These are phyloP conservation scores for Ogataea nonfermentans DNA, from an alignment of 805 yeast genomes.

Conservation along the genomic window DNA sequence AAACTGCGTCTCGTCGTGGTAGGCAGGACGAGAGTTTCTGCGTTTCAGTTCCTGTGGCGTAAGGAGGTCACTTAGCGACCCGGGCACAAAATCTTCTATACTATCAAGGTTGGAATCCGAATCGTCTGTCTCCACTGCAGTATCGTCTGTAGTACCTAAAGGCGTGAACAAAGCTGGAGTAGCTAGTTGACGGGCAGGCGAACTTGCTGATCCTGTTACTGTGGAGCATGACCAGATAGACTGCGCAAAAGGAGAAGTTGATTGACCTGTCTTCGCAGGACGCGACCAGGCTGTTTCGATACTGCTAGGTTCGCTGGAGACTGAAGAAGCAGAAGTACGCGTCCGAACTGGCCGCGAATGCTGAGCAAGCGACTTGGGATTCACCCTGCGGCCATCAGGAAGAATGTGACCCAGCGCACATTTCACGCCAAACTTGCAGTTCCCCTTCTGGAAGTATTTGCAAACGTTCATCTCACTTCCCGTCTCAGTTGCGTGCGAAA, in stretches of 20 bases:
- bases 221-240: slow-evolving; percentile 25
- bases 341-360: slow-evolving; percentile 8
- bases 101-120: slow-evolving; percentile 33
- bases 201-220: slow-evolving; percentile 11
- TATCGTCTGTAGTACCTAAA: slow-evolving; percentile 30
- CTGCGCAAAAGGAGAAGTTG: slow-evolving; percentile 27
- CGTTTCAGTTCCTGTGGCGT: slow-evolving; percentile 68
- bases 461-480: slow-evolving; percentile 64
- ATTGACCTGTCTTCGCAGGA: slow-evolving; percentile 16
- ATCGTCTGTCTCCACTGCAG: slow-evolving; percentile 30
- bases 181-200: slow-evolving; percentile 15
- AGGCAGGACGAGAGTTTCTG: background rate
- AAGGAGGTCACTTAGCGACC: slow-evolving; percentile 71
- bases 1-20: slow-evolving; percentile 37
- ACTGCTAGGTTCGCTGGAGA: slow-evolving; percentile 18
- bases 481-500: slow-evolving; percentile 71
- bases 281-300: slow-evolving; percentile 12
- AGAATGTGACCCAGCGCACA: slow-evolving; percentile 92
- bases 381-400: slow-evolving; percentile 85
- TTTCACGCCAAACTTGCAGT: slow-evolving; percentile 90
- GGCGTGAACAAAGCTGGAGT: slow-evolving; percentile 11
- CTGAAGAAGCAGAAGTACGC: slow-evolving; percentile 8
- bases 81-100: slow-evolving; percentile 76
- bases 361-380: slow-evolving; percentile 39
- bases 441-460: slow-evolving; percentile 94